Percentiles rank a stretch among this genome's conserved stretches.
phyloP scores from a whole-genome alignment of 805 yeast genomes.

The Wickerhamiella siamensis region DNA sequence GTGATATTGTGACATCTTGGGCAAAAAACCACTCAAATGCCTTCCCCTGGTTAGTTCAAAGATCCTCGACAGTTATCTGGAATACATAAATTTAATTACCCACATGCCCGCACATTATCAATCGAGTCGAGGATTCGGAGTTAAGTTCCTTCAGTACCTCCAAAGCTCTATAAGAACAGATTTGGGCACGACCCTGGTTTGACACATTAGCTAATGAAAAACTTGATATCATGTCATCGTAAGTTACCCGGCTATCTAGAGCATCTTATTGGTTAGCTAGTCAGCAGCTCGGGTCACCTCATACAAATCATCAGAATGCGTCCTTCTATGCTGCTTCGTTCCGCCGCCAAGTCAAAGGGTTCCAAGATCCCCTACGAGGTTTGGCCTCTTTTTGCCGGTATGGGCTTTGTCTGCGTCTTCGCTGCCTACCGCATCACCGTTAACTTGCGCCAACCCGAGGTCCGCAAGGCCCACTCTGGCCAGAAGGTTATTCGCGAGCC shows the following conservation, averaged over 20 bases:
- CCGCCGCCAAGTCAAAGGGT: constrained; percentile 11
- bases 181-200: too few species aligned
- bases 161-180: too few species aligned
- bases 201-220: too few species aligned
- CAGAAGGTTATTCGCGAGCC: constrained; percentile 17
- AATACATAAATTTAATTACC: too few species aligned
- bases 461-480: constrained; percentile 18
- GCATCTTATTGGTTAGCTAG: background rate
- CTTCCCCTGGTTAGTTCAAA: too few species aligned
- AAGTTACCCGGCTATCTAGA: background rate
- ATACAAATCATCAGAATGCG: constrained; percentile 12
- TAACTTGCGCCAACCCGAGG: constrained; percentile 15
- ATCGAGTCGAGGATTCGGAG: too few species aligned
- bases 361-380: constrained; percentile 16
- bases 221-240: too few species aligned
- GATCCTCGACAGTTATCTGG: too few species aligned
- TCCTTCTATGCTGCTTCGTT: constrained; percentile 15
- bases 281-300: background rate
- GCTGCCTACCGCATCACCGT: constrained; percentile 15
- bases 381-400: constrained; percentile 15
- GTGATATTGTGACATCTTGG: too few species aligned
- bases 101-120: too few species aligned
- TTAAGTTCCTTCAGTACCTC: too few species aligned
- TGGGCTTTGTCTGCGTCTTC: constrained; percentile 11
- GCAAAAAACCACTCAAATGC: too few species aligned